phyloP scores from a whole-genome alignment of 768 basidiomycete genomes.

The Coprinopsis sp. region DNA sequence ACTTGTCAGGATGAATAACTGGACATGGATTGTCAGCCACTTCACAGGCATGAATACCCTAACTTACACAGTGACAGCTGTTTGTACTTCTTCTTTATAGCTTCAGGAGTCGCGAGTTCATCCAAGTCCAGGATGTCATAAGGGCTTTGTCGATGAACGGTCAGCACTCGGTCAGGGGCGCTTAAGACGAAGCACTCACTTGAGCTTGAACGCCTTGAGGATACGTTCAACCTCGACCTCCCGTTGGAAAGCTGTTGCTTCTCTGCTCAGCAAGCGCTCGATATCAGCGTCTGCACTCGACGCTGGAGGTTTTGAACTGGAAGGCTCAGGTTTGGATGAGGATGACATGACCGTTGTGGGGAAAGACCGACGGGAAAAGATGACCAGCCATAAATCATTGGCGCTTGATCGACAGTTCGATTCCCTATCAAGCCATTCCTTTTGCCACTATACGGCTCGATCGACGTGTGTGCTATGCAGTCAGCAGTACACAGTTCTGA shows the following conservation, averaged over 20 bases:
- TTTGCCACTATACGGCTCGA: too few relatives aligned
- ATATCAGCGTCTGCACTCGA: too few relatives aligned
- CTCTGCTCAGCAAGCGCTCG: constrained; percentile 75
- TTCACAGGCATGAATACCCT: constrained; percentile 15
- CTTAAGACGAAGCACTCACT: constrained; percentile 47
- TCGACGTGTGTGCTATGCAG: too few relatives aligned
- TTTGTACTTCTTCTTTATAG: constrained; percentile 85
- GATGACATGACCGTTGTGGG: too few relatives aligned
- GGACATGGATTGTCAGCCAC: constrained; percentile 9
- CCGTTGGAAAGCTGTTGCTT: constrained; percentile 81
- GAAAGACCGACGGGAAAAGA: too few relatives aligned
- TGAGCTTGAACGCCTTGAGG: constrained; percentile 91
- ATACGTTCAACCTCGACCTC: constrained; percentile 91
- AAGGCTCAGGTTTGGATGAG: too few relatives aligned
- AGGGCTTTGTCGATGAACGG: constrained; percentile 55
- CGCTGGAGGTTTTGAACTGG: too few relatives aligned
- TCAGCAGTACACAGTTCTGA: too few relatives aligned
- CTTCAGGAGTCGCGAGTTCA: constrained; percentile 64
- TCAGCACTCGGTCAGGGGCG: not conserved
- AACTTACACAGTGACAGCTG: constrained; percentile 76
- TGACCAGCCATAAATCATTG: too few relatives aligned
- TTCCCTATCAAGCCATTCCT: too few relatives aligned
- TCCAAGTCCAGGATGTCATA: constrained; percentile 91
- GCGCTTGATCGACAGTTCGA: too few relatives aligned
- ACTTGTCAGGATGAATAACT: constrained; percentile 99